phyloP scores from a whole-genome alignment of 2,329 filamentous ascomycete species.

The Talaromyces islandicus region DNA sequence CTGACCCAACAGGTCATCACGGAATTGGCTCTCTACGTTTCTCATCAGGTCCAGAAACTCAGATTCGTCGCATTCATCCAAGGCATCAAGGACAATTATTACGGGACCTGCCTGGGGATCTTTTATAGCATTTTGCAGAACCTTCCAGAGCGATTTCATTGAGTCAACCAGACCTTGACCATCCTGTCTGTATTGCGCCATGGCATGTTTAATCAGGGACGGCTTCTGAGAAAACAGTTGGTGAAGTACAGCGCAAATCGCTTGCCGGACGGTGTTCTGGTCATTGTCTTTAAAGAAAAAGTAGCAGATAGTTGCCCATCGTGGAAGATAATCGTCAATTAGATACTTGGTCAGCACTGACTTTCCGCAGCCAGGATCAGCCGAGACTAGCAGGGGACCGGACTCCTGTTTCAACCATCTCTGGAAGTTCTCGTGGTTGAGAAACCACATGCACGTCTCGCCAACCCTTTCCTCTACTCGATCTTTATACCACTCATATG shows the following conservation, averaged over 20 bases:
- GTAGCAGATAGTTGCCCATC: constrained; percentile 32
- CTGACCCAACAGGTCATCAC: background rate
- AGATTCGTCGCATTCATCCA: constrained; percentile 32
- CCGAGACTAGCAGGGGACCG: constrained; percentile 3
- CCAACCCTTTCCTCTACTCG: constrained; percentile 27
- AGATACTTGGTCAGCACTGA: constrained; percentile 6
- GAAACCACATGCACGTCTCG: constrained; percentile 20
- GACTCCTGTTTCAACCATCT: constrained; percentile 8
- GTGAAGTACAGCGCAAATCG: constrained; percentile 37
- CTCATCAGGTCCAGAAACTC: constrained; percentile 18
- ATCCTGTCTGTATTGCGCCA: constrained; percentile 18
- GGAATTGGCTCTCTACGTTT: background rate
- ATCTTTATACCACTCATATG: constrained; percentile 10
- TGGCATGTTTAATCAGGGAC: constrained; percentile 28
- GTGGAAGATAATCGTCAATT: constrained; percentile 18
- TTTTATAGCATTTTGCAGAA: constrained; percentile 21
- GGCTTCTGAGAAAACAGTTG: constrained; percentile 31
- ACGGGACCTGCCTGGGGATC: constrained; percentile 24
- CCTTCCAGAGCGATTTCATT: constrained; percentile 25
- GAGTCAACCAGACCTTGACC: constrained; percentile 20
- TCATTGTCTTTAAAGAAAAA: constrained; percentile 41
- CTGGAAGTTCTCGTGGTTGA: constrained; percentile 13
- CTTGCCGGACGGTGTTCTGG: constrained; percentile 29
- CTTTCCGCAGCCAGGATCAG: constrained; percentile 10
- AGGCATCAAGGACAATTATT: constrained; percentile 34